Conservation (phyloP, 2,329 filamentous ascomycete genomes). For the Phaeosphaeriaceae sp. region DNA sequence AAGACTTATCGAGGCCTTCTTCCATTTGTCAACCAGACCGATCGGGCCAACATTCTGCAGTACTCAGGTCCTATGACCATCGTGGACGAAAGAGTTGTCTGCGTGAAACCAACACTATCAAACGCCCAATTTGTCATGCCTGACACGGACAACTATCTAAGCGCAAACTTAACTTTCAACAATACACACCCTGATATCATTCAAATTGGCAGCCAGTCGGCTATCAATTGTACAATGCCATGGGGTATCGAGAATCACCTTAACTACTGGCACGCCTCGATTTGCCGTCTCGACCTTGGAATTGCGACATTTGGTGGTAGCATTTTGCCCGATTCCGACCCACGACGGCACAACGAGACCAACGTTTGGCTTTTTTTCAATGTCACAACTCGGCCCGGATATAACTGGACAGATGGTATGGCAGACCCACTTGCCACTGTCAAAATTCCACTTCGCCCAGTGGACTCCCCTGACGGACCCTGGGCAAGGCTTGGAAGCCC, state of each 20-base stretch:
- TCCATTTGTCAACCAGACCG: not conserved
- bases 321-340: too few species aligned
- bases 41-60: not conserved
- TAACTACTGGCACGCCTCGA: too few species aligned
- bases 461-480: not conserved
- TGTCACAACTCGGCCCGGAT: not conserved
- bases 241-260: not conserved
- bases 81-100: constrained; percentile 4
- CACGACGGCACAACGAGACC: too few species aligned
- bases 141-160: not conserved
- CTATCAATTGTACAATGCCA: not conserved
- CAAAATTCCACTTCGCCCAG: not conserved
- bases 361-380: too few species aligned
- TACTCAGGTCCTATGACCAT: constrained; percentile 2
- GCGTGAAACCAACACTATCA: constrained; percentile 2
- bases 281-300: too few species aligned
- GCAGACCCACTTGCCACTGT: too few species aligned
- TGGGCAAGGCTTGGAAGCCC: not conserved
- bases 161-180: not conserved
- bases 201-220: not conserved
- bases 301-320: too few species aligned
- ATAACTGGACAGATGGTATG: not conserved
- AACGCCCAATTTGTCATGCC: not conserved
- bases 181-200: not conserved
- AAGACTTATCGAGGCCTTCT: constrained; percentile 5